Base-by-base conservation (phyloP, 257 asterid genomes). In the Forsythia suspensa region DNA sequence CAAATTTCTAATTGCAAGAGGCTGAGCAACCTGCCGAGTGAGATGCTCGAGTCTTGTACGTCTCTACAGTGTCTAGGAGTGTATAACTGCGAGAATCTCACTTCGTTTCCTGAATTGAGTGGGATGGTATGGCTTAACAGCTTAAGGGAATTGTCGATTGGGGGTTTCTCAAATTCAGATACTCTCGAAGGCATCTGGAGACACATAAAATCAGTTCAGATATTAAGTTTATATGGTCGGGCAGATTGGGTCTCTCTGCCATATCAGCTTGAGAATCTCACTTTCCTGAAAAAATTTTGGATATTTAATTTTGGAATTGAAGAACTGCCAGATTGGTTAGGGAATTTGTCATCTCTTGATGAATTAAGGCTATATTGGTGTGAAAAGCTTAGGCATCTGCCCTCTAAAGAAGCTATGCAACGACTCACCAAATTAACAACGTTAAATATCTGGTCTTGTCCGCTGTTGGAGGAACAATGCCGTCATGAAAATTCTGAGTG, bases 11-110 rank as follows among this genome's bases (percentile, higher is more conserved):
- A 16, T 8, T 84, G 85, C 67, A 8, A 43, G 0, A 21, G 10
- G 24, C 69, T 84, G 76, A 55, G 15, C 0, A 36, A 20, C 44
- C n/a, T 84, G 8, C 65, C 85, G n/a, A 78, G 77, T n/a, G 74
- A 70, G 73, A 73, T 78, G 76, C 3, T 78, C 7, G 70, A 52
- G 12, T 34, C 72, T 0, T 71, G 71, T 15, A 13, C 24, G 3
- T 65, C 75, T 72, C 61, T 81, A 0, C 6, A 37, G 13, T 0
- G 0, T 3, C 18, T 84, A 37, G 0, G 0, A 0, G 70, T 75
- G 3, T 0, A 0, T 0, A 0, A 0, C 0, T 72, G 83, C 39
- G 8, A 3, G 2, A 46, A 80, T 70, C 73, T 84, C 10, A 39
- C 41, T 15, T 44, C 80, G 4, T 73, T 42, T 6, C 55, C 55